These are phyloP conservation scores for Corynespora cassiicola DNA, from an alignment of 2,329 filamentous ascomycete genomes.

Conservation along the genomic window DNA sequence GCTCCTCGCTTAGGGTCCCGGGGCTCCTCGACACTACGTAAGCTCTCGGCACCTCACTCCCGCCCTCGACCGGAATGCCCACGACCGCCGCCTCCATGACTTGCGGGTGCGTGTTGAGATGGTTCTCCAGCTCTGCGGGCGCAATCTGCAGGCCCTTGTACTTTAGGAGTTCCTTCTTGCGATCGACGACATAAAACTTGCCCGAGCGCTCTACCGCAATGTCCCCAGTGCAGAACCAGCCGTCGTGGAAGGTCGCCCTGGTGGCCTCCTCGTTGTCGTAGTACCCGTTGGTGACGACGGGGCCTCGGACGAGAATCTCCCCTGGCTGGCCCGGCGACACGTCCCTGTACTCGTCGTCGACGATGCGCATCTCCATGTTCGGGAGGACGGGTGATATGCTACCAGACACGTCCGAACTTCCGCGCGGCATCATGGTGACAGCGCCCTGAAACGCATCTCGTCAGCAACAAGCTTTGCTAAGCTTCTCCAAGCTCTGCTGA, in stretches of 20 bases:
- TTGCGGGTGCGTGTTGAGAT: constrained; percentile 40
- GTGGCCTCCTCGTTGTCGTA: constrained; percentile 73
- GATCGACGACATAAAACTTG: constrained; percentile 86
- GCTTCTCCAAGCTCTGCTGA: neutral
- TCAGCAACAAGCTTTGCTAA: constrained; percentile 5
- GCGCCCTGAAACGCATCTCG: constrained; percentile 10
- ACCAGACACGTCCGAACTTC: constrained; percentile 17
- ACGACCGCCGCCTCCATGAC: constrained; percentile 51
- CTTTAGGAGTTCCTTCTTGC: constrained; percentile 49
- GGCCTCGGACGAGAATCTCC: constrained; percentile 70
- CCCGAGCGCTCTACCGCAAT: constrained; percentile 76
- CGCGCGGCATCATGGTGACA: constrained; percentile 20
- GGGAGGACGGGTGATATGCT: constrained; percentile 23
- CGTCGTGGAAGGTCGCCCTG: constrained; percentile 71
- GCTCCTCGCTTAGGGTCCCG: constrained; percentile 24
- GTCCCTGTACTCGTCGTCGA: constrained; percentile 46
- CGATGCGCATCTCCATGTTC: constrained; percentile 22
- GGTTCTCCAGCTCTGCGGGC: constrained; percentile 49
- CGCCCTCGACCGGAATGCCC: constrained; percentile 31
- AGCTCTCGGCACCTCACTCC: constrained; percentile 62
- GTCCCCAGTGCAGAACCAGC: constrained; percentile 87
- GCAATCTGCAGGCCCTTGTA: constrained; percentile 49
- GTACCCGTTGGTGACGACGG: constrained; percentile 79
- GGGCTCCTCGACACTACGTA: constrained; percentile 58
- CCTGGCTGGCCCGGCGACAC: constrained; percentile 64